phyloP scores from a whole-genome alignment of 1,139 yeast species.

The Spathaspora sp. region DNA sequence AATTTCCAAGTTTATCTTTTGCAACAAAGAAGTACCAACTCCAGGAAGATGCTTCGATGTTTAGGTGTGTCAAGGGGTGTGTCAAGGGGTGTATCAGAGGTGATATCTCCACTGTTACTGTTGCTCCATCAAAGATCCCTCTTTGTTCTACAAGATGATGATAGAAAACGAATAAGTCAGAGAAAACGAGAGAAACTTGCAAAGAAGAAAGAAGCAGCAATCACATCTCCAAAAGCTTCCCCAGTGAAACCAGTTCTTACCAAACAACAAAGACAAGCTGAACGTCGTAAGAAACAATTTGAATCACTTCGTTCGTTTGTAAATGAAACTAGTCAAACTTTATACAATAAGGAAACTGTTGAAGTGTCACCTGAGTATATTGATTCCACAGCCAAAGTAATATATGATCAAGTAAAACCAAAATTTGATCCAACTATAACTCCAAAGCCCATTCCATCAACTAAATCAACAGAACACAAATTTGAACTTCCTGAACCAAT shows the following conservation, averaged over 20 bases:
- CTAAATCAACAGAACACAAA: slow-evolving; percentile 10
- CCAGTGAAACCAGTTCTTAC: not conserved
- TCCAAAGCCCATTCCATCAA: slow-evolving; percentile 19
- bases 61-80: not conserved
- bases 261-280: not conserved
- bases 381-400: slow-evolving; percentile 2
- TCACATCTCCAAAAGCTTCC: not conserved
- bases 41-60: not conserved
- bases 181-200: not conserved
- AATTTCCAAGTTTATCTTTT: not conserved
- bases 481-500: slow-evolving; percentile 43
- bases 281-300: not conserved
- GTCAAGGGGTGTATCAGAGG: not conserved
- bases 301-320: not conserved
- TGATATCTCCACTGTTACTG: not conserved
- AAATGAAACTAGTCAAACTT: not conserved
- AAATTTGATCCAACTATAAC: not conserved
- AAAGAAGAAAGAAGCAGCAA: not conserved
- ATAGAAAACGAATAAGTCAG: not conserved
- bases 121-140: not conserved
- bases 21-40: not conserved
- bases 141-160: not conserved
- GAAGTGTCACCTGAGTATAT: slow-evolving; percentile 6
- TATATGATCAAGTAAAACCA: not conserved
- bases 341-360: slow-evolving; percentile 3